Conservation (phyloP, 2,329 filamentous ascomycete genomes). For the Ophiostoma fasciatum region DNA sequence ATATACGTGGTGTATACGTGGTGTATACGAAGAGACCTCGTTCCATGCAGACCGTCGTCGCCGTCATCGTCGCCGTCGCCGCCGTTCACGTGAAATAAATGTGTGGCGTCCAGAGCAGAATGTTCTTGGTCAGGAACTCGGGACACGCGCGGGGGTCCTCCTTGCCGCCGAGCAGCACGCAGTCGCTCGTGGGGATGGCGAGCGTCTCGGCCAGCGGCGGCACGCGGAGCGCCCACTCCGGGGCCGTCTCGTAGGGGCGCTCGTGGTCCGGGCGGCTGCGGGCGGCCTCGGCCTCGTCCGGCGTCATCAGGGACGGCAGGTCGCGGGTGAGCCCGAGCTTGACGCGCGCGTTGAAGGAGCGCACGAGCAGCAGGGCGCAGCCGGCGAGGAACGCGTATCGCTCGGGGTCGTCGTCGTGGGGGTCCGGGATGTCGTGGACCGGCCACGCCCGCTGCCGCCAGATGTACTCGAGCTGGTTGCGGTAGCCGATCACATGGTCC, state of each 20-base stretch:
- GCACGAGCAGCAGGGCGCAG: conserved; percentile 4
- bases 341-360: conserved; percentile 3
- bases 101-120: conserved; percentile 4
- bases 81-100: conserved; percentile 6
- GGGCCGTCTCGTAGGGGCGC: conserved; percentile 2
- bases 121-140: conserved; percentile 4
- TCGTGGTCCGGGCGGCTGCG: conserved; percentile 3
- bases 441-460: conserved; percentile 4
- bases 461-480: conserved; percentile 2
- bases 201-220: conserved; percentile 1
- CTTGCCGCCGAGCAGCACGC: conserved; percentile 1
- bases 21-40: too few species aligned
- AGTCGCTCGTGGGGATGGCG: conserved; percentile 2
- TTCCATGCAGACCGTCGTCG: too few species aligned
- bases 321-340: conserved; percentile 2
- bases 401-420: conserved; percentile 5
- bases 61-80: too few species aligned
- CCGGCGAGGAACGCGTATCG: conserved; percentile 5
- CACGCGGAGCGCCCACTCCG: conserved; percentile 1
- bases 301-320: conserved; percentile 2
- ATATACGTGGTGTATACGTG: too few species aligned
- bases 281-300: conserved; percentile 3
- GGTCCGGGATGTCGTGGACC: conserved; percentile 6
- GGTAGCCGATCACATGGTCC: conserved; percentile 3
- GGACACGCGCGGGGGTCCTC: conserved; percentile 1